A percentile compares a stretch with the other conserved stretches of the same genome.
Evolutionary conservation across 495 filamentous ascomycete genomes (phyloP).

Genomic region (Xylaria bambusicola): DNA sequence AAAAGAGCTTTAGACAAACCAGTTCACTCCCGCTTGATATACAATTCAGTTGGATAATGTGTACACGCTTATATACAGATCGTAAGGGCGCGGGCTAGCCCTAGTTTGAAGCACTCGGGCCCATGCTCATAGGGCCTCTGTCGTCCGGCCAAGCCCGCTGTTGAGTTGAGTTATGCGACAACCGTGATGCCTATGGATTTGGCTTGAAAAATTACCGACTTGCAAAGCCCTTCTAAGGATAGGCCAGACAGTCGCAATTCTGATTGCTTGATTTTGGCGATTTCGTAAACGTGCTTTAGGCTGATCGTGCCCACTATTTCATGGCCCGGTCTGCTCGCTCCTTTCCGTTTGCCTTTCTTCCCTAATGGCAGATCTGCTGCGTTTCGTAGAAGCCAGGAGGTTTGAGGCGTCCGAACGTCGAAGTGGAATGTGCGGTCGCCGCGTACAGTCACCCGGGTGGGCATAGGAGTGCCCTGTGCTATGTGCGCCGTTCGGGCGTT

Average conservation of each 20-base stretch:
- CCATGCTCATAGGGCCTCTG: neutral
- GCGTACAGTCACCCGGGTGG: slow-evolving; percentile 85
- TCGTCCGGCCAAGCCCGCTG: neutral
- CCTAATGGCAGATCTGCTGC: slow-evolving; percentile 73
- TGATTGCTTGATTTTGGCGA: slow-evolving; percentile 91
- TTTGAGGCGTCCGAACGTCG: slow-evolving; percentile 88
- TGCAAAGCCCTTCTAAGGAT: slow-evolving; percentile 77
- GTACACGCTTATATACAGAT: slow-evolving; percentile 17
- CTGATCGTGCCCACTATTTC: slow-evolving; percentile 79
- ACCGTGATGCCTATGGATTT: slow-evolving; percentile 86
- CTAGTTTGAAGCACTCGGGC: neutral
- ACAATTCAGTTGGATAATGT: slow-evolving; percentile 5
- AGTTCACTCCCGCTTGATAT: too few species aligned
- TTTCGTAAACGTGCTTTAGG: slow-evolving; percentile 97
- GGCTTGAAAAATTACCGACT: slow-evolving; percentile 82
- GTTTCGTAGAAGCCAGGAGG: slow-evolving; percentile 81
- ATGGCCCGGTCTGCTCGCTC: slow-evolving; percentile 74
- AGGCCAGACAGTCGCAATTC: slow-evolving; percentile 82
- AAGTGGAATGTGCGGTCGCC: slow-evolving; percentile 93
- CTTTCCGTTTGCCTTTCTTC: slow-evolving; percentile 76
- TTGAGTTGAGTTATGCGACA: slow-evolving; percentile 53
- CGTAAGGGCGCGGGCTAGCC: neutral
- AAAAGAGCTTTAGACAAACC: too few species aligned
- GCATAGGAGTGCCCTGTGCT: slow-evolving; percentile 79
- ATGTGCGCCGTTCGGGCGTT: slow-evolving; percentile 93